Evolutionary conservation across 1,284 basidiomycete species (phyloP).

Genomic region (Melanopsichium pennsylvanicum): DNA sequence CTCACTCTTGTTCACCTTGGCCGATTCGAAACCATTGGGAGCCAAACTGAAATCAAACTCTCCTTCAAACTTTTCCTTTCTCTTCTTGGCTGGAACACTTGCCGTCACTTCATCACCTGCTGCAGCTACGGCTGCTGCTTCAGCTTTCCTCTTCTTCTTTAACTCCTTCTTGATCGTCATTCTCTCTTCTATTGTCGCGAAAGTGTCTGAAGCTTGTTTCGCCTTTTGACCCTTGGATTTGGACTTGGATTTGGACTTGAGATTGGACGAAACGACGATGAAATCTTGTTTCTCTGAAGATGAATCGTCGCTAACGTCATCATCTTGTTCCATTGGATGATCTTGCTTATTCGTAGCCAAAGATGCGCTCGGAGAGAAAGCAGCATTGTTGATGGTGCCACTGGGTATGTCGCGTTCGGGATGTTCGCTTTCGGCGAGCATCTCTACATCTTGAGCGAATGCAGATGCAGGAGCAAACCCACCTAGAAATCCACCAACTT

Average conservation of each 20-base stretch:
- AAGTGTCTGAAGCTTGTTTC: too few species aligned
- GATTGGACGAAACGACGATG: conserved; percentile 31
- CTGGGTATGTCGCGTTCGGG: too few species aligned
- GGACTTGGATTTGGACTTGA: conserved; percentile 9
- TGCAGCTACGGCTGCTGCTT: conserved; percentile 7
- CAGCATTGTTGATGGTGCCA: too few species aligned
- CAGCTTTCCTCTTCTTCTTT: conserved; percentile 39
- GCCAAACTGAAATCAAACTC: conserved; percentile 29
- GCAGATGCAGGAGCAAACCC: background rate
- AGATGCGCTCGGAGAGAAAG: too few species aligned
- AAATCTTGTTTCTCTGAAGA: conserved; percentile 23
- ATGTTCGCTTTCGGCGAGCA: conserved; percentile 7
- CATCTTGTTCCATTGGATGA: background rate
- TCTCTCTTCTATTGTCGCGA: background rate
- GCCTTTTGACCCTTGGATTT: too few species aligned
- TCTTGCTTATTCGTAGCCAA: too few species aligned
- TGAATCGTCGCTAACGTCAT: background rate
- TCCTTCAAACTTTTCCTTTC: conserved; percentile 26
- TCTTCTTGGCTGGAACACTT: too few species aligned
- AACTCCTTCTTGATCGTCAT: conserved; percentile 14
- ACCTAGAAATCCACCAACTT: conserved; percentile 17
- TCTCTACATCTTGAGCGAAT: background rate
- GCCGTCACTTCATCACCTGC: too few species aligned
- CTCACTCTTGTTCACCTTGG: background rate
- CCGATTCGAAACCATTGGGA: conserved; percentile 14